phyloP scores from a whole-genome alignment of 2,329 filamentous ascomycete species.

The Hypocrella siamensis region DNA sequence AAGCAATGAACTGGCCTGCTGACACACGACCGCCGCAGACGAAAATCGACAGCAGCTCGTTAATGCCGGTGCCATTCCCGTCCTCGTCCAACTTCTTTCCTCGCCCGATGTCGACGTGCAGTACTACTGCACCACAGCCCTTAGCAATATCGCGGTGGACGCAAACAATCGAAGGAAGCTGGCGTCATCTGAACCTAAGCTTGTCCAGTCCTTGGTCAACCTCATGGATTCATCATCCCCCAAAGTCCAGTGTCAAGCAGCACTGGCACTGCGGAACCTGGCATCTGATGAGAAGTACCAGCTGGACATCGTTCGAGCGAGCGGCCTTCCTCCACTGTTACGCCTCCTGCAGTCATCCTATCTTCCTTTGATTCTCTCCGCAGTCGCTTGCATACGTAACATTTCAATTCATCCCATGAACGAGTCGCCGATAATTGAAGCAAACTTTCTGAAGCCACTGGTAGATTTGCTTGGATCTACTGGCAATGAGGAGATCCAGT shows the following conservation, averaged over 20 bases:
- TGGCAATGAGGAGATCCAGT: constrained; percentile 97
- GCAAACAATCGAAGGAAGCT: constrained; percentile 79
- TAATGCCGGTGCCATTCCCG: constrained; percentile 92
- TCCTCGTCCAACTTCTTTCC: constrained; percentile 85
- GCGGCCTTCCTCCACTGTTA: constrained; percentile 71
- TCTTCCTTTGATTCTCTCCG: constrained; percentile 85
- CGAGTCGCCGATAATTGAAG: constrained; percentile 96
- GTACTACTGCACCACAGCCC: constrained; percentile 96
- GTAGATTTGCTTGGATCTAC: constrained; percentile 90
- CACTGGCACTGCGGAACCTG: constrained; percentile 81
- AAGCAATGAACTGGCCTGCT: not conserved
- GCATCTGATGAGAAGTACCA: constrained; percentile 98
- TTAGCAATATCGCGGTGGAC: constrained; percentile 97
- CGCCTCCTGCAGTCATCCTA: constrained; percentile 90
- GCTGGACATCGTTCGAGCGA: constrained; percentile 84
- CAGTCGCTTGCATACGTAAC: constrained; percentile 95
- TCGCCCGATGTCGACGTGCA: constrained; percentile 94
- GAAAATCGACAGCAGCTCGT: constrained; percentile 97
- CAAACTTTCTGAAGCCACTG: constrained; percentile 83
- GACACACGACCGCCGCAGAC: constrained; percentile 35
- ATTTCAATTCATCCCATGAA: constrained; percentile 97
- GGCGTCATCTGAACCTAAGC: constrained; percentile 74
- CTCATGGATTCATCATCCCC: constrained; percentile 95
- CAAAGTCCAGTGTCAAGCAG: constrained; percentile 96
- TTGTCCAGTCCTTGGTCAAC: constrained; percentile 87